phyloP scores from a whole-genome alignment of 192 early-diverging fungal species.

The Gaertneriomyces semiglobifer region DNA sequence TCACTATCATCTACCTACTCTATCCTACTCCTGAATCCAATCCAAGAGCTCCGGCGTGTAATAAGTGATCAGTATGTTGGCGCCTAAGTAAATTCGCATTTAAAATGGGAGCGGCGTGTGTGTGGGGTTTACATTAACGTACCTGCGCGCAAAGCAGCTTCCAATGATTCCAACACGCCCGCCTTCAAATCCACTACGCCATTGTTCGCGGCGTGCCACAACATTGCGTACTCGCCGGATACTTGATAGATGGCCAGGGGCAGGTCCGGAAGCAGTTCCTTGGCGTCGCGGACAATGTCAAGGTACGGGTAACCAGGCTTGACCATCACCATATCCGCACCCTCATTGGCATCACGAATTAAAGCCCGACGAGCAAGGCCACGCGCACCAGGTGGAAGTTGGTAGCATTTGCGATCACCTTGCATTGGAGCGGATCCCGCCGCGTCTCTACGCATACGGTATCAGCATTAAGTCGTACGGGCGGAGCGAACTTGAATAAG shows the following conservation, averaged over 20 bases:
- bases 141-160: constrained; percentile 77
- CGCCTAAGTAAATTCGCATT: constrained; percentile 38
- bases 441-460: constrained; percentile 61
- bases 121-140: neutral
- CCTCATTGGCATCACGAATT: constrained; percentile 80
- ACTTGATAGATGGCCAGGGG: constrained; percentile 99
- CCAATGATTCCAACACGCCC: constrained; percentile 84
- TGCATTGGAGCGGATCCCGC: constrained; percentile 87
- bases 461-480: neutral
- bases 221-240: constrained; percentile 56
- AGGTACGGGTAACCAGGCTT: constrained; percentile 95
- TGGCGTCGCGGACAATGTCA: constrained; percentile 83
- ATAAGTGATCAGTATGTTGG: constrained; percentile 92
- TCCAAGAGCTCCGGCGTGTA: constrained; percentile 91
- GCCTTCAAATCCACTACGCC: constrained; percentile 79
- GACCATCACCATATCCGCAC: constrained; percentile 97
- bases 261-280: constrained; percentile 59
- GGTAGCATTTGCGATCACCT: constrained; percentile 93
- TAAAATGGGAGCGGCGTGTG: neutral
- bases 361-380: constrained; percentile 88
- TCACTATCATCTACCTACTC: too few relatives aligned
- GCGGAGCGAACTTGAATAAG: neutral
- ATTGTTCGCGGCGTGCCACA: constrained; percentile 77
- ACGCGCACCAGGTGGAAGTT: constrained; percentile 84
- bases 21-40: constrained; percentile 62